Percentiles rank a stretch among this genome's conserved stretches.
Evolutionary conservation across 495 filamentous ascomycete genomes (phyloP).

Genomic region (Rhypophila decipiens): DNA sequence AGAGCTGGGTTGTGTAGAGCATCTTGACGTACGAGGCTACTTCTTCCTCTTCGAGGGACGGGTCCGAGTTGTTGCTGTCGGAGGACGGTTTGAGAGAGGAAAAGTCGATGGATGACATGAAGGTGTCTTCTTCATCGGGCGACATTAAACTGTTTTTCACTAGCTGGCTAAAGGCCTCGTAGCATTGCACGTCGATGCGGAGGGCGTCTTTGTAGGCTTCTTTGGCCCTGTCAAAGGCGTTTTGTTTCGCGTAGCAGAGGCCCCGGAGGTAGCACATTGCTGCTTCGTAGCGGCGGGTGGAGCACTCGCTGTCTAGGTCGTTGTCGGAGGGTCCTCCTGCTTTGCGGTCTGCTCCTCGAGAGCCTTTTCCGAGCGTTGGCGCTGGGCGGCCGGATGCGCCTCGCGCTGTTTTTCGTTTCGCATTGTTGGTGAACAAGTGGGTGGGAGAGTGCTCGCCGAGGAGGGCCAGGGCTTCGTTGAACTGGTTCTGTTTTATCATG

Average conservation of each 20-base stretch:
- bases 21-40: conserved; percentile 89
- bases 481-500: conserved; percentile 82
- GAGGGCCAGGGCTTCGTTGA: conserved; percentile 79
- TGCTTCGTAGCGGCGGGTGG: conserved; percentile 81
- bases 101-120: conserved; percentile 88
- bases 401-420: conserved; percentile 46
- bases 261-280: conserved; percentile 96
- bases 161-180: conserved; percentile 94
- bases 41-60: conserved; percentile 62
- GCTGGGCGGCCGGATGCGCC: conserved; percentile 39
- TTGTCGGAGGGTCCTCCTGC: conserved; percentile 46
- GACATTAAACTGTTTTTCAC: conserved; percentile 98
- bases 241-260: conserved; percentile 93
- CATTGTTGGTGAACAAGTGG: conserved; percentile 61
- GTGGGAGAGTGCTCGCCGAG: conserved; percentile 89
- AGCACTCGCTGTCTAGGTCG: conserved; percentile 61
- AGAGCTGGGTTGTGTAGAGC: conserved; percentile 94
- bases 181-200: conserved; percentile 95
- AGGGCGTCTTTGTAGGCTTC: conserved; percentile 98
- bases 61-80: conserved; percentile 29
- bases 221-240: conserved; percentile 93
- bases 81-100: conserved; percentile 58
- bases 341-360: conserved; percentile 29
- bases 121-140: conserved; percentile 92
- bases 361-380: conserved; percentile 36